Conservation (phyloP, 352 stramenopile species). For the Thraustotheca clavata region DNA sequence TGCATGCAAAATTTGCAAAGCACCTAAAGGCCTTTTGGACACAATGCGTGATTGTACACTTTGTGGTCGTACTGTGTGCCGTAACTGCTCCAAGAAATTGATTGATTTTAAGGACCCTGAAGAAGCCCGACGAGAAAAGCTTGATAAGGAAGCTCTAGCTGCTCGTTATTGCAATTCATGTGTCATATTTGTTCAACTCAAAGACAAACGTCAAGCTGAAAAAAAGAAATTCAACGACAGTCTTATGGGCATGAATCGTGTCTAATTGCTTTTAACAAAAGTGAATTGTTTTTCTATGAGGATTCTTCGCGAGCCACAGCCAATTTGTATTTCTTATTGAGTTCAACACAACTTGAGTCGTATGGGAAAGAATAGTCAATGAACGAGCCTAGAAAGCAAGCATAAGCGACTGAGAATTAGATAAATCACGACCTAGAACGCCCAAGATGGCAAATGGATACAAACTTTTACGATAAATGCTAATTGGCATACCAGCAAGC, state of each 20-base stretch:
- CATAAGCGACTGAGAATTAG: not conserved
- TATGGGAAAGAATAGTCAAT: conserved; percentile 81
- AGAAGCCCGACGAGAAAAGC: conserved; percentile 25
- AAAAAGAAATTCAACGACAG: conserved; percentile 72
- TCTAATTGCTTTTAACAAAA: conserved; percentile 2
- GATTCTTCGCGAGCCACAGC: conserved; percentile 1
- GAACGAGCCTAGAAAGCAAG: conserved; percentile 49
- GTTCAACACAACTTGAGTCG: conserved; percentile 14
- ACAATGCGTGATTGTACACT: conserved; percentile 64
- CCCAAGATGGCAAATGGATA: conserved; percentile 66
- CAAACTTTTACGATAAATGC: conserved; percentile 72
- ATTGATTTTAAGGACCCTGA: conserved; percentile 41
- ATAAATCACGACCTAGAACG: conserved; percentile 43
- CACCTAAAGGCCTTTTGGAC: conserved; percentile 64
- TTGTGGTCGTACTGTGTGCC: conserved; percentile 67
- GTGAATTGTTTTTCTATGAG: not conserved
- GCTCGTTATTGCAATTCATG: conserved; percentile 65
- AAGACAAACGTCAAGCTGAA: conserved; percentile 62
- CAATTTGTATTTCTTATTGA: not conserved
- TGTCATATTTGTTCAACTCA: conserved; percentile 65
- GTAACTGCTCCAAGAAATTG: conserved; percentile 74
- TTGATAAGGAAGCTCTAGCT: conserved; percentile 51
- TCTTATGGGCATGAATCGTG: conserved; percentile 39
- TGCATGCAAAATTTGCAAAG: conserved; percentile 78
- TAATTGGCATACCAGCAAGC: conserved; percentile 73